phyloP scores from a whole-genome alignment of 225 moss, liverwort and hornwort genomes.

The Physcomitrellopsis africana region DNA sequence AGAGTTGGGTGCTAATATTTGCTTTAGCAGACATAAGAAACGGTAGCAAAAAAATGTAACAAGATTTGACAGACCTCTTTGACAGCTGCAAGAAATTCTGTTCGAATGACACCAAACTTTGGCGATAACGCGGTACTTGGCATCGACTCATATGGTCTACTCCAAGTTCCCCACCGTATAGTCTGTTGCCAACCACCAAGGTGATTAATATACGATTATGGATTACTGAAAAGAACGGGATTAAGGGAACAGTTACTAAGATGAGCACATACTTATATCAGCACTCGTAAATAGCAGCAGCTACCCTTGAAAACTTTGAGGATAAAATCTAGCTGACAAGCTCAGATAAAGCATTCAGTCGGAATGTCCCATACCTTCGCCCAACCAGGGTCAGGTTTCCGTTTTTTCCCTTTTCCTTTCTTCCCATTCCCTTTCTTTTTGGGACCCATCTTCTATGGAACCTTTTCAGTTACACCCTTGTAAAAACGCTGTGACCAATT shows the following conservation, averaged over 20 bases:
- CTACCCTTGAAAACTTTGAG: not conserved
- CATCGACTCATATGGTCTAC: constrained; percentile 79
- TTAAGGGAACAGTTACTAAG: not conserved
- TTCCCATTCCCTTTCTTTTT: constrained; percentile 50
- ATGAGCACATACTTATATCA: not conserved
- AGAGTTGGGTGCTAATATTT: too few relatives aligned
- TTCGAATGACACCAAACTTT: constrained; percentile 65
- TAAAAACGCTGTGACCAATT: not conserved
- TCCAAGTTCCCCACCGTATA: constrained; percentile 81
- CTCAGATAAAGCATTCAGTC: not conserved
- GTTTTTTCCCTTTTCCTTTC: constrained; percentile 52
- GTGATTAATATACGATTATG: constrained; percentile 8
- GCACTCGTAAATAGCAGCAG: not conserved
- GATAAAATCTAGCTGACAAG: not conserved
- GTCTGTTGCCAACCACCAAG: constrained; percentile 49
- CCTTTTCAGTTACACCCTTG: constrained; percentile 15
- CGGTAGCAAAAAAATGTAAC: not conserved
- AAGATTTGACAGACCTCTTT: constrained; percentile 46
- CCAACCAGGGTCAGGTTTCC: constrained; percentile 77
- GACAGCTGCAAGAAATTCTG: constrained; percentile 69
- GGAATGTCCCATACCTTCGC: constrained; percentile 48
- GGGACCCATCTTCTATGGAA: constrained; percentile 40
- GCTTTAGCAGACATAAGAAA: too few relatives aligned
- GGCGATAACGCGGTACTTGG: constrained; percentile 56
- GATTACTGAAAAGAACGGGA: not conserved